These are phyloP conservation scores for Theobroma grandiflorum DNA, from an alignment of 441 rosid genomes.

Conservation along the genomic window DNA sequence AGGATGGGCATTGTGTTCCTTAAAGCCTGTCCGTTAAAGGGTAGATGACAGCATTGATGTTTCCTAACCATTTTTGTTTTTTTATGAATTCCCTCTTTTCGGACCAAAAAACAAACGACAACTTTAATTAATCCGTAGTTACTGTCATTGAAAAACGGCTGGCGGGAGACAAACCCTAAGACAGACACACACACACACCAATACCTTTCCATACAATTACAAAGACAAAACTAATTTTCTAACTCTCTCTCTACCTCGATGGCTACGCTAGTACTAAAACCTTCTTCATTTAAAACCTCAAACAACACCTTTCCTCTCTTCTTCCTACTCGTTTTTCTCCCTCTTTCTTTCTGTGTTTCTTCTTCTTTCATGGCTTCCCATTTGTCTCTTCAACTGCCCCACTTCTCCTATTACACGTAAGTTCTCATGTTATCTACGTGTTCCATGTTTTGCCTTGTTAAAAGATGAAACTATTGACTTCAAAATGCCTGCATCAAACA, in stretches of 20 bases:
- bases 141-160: background rate
- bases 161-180: conserved; percentile 51
- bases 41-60: too few species aligned
- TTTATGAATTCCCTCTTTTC: too few species aligned
- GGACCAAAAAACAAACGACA: too few species aligned
- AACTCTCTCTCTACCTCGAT: conserved; percentile 41
- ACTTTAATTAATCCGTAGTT: too few species aligned
- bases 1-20: too few species aligned
- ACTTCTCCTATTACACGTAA: conserved; percentile 45
- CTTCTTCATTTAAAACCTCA: conserved; percentile 7
- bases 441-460: background rate
- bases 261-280: conserved; percentile 28
- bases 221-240: background rate
- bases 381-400: conserved; percentile 41
- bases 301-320: background rate
- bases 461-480: background rate
- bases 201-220: background rate
- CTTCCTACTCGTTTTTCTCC: background rate
- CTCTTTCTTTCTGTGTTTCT: background rate
- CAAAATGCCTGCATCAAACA: background rate
- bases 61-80: too few species aligned
- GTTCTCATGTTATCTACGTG: conserved; percentile 17
- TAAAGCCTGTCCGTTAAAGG: too few species aligned
- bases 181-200: background rate
- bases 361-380: conserved; percentile 57